These are phyloP conservation scores for Porphyridium purpureum DNA, from an alignment of 23 red algal species.

Conservation along the genomic window DNA sequence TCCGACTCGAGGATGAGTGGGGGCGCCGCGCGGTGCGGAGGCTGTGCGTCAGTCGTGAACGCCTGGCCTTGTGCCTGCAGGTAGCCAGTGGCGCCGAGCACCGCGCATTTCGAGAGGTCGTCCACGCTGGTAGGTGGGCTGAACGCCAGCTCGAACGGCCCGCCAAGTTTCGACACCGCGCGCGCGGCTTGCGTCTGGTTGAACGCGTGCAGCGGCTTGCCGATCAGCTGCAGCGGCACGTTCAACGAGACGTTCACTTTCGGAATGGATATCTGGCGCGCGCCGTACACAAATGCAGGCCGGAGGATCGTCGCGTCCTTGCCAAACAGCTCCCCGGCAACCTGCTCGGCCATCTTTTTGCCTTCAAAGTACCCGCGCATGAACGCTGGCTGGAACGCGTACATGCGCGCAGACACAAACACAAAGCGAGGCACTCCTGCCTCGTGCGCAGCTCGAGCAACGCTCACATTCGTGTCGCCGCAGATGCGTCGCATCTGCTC, in stretches of 20 bases:
- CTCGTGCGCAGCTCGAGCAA: neutral
- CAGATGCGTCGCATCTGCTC: neutral
- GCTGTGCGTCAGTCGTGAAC: too few species aligned
- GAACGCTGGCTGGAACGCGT: neutral
- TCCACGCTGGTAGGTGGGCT: too few species aligned
- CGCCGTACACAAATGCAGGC: neutral
- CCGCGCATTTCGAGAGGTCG: too few species aligned
- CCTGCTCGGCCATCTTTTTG: neutral
- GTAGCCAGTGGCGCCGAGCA: too few species aligned
- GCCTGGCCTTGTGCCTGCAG: too few species aligned
- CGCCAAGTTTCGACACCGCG: too few species aligned
- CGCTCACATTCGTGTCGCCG: neutral
- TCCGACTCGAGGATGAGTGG: too few species aligned
- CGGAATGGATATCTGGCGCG: too few species aligned
- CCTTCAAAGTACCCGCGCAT: constrained; percentile 1
- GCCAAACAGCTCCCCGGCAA: neutral
- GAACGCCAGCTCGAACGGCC: too few species aligned
- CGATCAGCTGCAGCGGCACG: neutral
- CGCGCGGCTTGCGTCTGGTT: too few species aligned
- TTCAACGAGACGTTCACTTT: too few species aligned
- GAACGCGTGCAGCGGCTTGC: neutral
- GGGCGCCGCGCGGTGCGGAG: too few species aligned
- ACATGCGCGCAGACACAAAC: neutral
- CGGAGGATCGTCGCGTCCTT: neutral
- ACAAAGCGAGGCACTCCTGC: neutral